Evolutionary conservation across 2,329 filamentous ascomycete species (phyloP), one percentile per base, ranked within the genome.

Genomic region (Sporothrix protearum): DNA sequence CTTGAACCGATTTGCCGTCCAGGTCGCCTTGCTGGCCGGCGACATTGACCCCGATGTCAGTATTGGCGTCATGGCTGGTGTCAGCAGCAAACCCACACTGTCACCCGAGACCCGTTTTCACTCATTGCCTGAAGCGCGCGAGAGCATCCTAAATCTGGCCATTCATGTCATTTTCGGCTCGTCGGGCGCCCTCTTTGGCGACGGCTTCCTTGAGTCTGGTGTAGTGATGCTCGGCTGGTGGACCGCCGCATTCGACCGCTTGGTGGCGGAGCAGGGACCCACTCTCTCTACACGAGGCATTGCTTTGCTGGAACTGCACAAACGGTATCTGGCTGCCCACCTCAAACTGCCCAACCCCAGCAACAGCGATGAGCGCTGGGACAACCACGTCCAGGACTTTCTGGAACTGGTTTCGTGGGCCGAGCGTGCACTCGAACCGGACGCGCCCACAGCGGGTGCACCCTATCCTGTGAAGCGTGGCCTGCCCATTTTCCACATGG

Each of bases 401-500:
- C 8, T 14, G 4, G 30, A 19, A 2, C 33, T 71, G 7, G 47
- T 73, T 0, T 30, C 42, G 8, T 63, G 45, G 28, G 67, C 70
- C 8, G 72, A 73, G 45, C 36, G 25, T 12, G 72, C 66, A 2
- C 12, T 70, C 2, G 22, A 49, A 14, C 42, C 25, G 2, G 69
- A 68, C n/a, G 19, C 5, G 14, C 53, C 12, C 22, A 19, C 57
- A n/a, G 9, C 1, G 3, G 59, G 22, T 8, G 5, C 12, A 47
- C 14, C 22, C 5, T 19, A 16, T 4, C n/a, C 28, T 9, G 45
- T 2, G 19, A 30, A 39, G 16, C n/a, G 1, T 0, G 3, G 19
- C 7, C 36, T 25, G 14, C 47, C 22, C 19, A 70, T 61, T 6
- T 74, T 74, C 39, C 71, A 74, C 53, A 74, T 74, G 73, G 73